Percentiles rank a stretch among this genome's conserved stretches.
These are phyloP conservation scores for Teunomyces stri DNA, from an alignment of 805 yeast species.

Conservation along the genomic window DNA sequence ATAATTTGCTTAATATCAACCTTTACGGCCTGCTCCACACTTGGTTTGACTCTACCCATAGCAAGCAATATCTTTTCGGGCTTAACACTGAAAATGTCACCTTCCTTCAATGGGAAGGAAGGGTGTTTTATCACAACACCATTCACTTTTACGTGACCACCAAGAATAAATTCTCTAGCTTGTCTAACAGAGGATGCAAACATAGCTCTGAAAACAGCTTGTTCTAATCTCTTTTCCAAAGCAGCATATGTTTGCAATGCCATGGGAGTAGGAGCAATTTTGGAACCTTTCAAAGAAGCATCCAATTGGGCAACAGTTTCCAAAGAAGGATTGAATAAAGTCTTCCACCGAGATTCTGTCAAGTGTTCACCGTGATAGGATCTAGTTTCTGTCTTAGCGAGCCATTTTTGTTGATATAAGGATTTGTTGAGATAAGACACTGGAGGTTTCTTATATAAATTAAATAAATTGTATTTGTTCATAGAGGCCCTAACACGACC, in stretches of 20 bases:
- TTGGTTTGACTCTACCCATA: constrained; percentile 81
- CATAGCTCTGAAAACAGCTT: constrained; percentile 87
- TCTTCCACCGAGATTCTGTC: constrained; percentile 79
- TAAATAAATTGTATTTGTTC: constrained; percentile 90
- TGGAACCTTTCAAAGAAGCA: constrained; percentile 65
- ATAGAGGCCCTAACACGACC: constrained; percentile 84
- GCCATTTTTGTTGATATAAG: constrained; percentile 90
- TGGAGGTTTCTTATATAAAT: constrained; percentile 71
- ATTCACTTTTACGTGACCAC: constrained; percentile 82
- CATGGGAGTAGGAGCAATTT: constrained; percentile 67
- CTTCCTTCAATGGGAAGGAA: constrained; percentile 71
- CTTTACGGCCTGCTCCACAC: constrained; percentile 61
- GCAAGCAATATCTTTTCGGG: constrained; percentile 87
- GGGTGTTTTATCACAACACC: constrained; percentile 79
- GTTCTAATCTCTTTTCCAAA: constrained; percentile 83
- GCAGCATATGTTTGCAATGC: constrained; percentile 85
- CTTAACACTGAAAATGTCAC: constrained; percentile 81
- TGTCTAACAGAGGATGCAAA: constrained; percentile 93
- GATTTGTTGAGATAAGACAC: constrained; percentile 57
- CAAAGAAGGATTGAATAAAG: constrained; percentile 64
- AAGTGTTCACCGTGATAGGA: constrained; percentile 94
- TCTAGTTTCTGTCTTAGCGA: constrained; percentile 86
- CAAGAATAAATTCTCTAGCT: constrained; percentile 82
- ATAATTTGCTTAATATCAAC: constrained; percentile 70
- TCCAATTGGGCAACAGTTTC: constrained; percentile 88